Base-by-base conservation (phyloP, 164 flowering plant species). In the Magnolia sinica region DNA sequence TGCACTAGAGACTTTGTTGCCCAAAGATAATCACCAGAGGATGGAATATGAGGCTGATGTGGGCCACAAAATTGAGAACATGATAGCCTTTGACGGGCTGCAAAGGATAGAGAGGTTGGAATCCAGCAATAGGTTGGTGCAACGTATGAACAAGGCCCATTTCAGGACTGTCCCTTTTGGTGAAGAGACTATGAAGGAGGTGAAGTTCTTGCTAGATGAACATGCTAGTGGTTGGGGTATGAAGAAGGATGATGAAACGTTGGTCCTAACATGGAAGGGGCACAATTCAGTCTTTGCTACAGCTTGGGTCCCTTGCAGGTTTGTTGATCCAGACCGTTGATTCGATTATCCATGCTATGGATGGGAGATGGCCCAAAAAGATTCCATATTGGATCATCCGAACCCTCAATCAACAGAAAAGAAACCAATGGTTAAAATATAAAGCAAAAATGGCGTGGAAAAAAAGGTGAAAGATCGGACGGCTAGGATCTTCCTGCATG, bases 211-310 rank as follows among this genome's bases (percentile, higher is more conserved):
- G 85, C 80, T 91, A 27, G 94, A 89, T 76, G 97, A 91, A 24
- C 92, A 92, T 83, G 97, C 95, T 4, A 87, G 94, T 76, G 95
- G 97, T 2, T 92, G 97, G 97, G 97, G 97, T 1, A 89, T 90
- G 95, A 92, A 92, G 85, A 87, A 79, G 65, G 95, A 88, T 72
- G 97, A 92, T n/a, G 93, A 88, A 37, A 85, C 78, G 86, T 65
- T 91, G 81, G 88, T 90, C 37, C 89, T 92, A 72, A 92, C 97
- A 73, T 92, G 95, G 95, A 92, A 92, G 70, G 97, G 95, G 45
- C 95, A 92, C 85, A 90, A 86, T 73, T 85, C 94, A 2, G 87
- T 92, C 23, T 92, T 85, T 81, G 94, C 91, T 19, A 84, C 91
- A 13, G 87, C 88, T 85, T 92, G 97, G 97, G 64, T 78, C 19